Base-by-base conservation (phyloP, 1,139 yeast species). In the Taphrina pruni region DNA sequence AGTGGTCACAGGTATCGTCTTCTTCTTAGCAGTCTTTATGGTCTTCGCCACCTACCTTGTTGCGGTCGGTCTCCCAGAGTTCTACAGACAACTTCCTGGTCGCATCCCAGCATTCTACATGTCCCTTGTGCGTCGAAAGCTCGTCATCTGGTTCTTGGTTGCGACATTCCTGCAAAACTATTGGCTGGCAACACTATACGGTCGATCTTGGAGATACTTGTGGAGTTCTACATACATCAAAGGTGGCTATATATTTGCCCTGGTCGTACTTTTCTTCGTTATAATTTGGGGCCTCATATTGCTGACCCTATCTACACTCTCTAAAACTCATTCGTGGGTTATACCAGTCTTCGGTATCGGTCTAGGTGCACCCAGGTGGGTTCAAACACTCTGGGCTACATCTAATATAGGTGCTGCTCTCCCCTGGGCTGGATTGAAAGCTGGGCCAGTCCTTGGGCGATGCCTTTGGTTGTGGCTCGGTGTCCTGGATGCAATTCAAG, bases 381-480 rank as follows among this genome's bases (percentile, higher is more conserved):
- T 50, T 9, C 71, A 70, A 41, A 61, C 60, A 32, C 45, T 70
- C 21, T 70, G 71, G 71, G 71, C 69, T 4, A 67, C 69, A 7
- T 66, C 70, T 6, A 67, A 67, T 52, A 51, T 70, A 20, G 71
- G 71, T 6, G 65, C 61, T 8, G 70, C 65, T 35, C 32, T 70
- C 14, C 70, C 71, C 3, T 70, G 68, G 66, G 70, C 70, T n/a
- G 71, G 71, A 8, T n/a, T 50, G 12, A 21, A 38, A n/a, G 70
- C 69, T 4, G 71, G 70, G 6, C 70, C 71, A 7, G 69, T 55
- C 38, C 50, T 70, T 46, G 64, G 69, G 3, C 70, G 71, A 26
- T 60, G 65, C 41, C 61, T 70, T n/a, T 70, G 71, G 71, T 58
- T 70, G 6, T 70, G 70, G 70, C 66, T 70, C 14, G 71, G 71